phyloP scores from a whole-genome alignment of 768 basidiomycete species.

The Grammothele lineata region DNA sequence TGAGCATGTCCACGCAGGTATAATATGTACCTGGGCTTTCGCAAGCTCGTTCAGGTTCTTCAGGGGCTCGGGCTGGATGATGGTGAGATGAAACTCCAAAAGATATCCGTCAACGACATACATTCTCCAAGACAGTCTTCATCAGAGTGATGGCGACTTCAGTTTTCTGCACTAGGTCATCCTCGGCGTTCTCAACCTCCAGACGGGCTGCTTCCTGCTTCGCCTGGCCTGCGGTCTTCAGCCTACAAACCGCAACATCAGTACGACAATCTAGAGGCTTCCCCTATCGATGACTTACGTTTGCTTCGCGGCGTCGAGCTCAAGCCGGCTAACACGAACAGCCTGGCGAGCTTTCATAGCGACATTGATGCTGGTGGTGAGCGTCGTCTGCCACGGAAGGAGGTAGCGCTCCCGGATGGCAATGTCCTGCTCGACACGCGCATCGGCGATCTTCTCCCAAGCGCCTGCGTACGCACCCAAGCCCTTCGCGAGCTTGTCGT shows the following conservation, averaged over 20 bases:
- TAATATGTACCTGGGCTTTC: slow-evolving; percentile 70
- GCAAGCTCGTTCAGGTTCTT: slow-evolving; percentile 90
- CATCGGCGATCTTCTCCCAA: slow-evolving; percentile 79
- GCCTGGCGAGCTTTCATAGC: slow-evolving; percentile 92
- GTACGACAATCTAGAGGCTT: not conserved
- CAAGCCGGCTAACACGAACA: slow-evolving; percentile 73
- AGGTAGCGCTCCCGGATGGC: slow-evolving; percentile 65
- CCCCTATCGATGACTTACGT: slow-evolving; percentile 46
- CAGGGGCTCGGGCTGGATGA: slow-evolving; percentile 81
- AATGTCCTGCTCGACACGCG: slow-evolving; percentile 77
- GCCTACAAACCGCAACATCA: slow-evolving; percentile 34
- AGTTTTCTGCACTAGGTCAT: slow-evolving; percentile 96
- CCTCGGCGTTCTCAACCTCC: slow-evolving; percentile 90
- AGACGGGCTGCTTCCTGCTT: slow-evolving; percentile 91
- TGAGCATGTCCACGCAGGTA: not conserved
- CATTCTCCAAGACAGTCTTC: slow-evolving; percentile 98
- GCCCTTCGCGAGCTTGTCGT: slow-evolving; percentile 72
- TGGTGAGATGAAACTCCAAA: not conserved
- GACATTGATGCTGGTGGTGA: slow-evolving; percentile 77
- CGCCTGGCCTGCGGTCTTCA: slow-evolving; percentile 71
- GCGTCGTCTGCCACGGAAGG: slow-evolving; percentile 83
- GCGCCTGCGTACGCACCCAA: slow-evolving; percentile 75
- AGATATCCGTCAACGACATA: slow-evolving; percentile 49
- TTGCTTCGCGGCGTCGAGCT: slow-evolving; percentile 90
- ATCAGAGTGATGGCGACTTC: slow-evolving; percentile 95